These are phyloP conservation scores for Abelmoschus esculentus DNA, from an alignment of 345 rosid species.

Conservation along the genomic window DNA sequence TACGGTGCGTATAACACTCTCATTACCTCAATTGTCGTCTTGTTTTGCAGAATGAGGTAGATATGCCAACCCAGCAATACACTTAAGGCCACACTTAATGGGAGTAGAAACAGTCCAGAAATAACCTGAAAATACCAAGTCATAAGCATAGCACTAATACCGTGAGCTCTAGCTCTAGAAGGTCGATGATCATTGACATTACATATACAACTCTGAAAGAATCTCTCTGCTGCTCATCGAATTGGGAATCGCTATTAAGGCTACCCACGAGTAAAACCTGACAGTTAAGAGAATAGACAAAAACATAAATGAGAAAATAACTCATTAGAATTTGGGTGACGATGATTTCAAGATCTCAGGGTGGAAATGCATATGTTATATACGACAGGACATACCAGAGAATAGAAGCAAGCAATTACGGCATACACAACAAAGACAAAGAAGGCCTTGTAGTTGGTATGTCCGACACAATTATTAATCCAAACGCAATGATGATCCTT, in stretches of 20 bases:
- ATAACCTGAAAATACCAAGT: constrained; percentile 45
- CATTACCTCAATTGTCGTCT: constrained; percentile 84
- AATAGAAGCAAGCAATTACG: constrained; percentile 61
- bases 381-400: constrained; percentile 48
- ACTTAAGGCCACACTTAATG: constrained; percentile 51
- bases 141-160: constrained; percentile 5
- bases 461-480: constrained; percentile 93
- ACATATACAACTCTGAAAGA: constrained; percentile 57
- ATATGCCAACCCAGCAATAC: constrained; percentile 88
- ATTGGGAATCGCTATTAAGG: constrained; percentile 52
- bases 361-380: background rate
- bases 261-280: constrained; percentile 89
- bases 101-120: constrained; percentile 59
- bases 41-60: constrained; percentile 72
- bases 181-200: constrained; percentile 17
- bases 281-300: background rate
- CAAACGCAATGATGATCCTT: constrained; percentile 97
- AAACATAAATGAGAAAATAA: background rate
- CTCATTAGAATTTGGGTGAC: background rate
- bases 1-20: constrained; percentile 2
- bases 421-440: constrained; percentile 72
- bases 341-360: background rate
- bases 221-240: constrained; percentile 53
- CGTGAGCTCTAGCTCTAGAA: constrained; percentile 7
- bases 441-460: constrained; percentile 84